Evolutionary conservation across 306 rosid genomes (phyloP), one percentile per base, ranked within the genome.

Genomic region (Prunus mume): DNA sequence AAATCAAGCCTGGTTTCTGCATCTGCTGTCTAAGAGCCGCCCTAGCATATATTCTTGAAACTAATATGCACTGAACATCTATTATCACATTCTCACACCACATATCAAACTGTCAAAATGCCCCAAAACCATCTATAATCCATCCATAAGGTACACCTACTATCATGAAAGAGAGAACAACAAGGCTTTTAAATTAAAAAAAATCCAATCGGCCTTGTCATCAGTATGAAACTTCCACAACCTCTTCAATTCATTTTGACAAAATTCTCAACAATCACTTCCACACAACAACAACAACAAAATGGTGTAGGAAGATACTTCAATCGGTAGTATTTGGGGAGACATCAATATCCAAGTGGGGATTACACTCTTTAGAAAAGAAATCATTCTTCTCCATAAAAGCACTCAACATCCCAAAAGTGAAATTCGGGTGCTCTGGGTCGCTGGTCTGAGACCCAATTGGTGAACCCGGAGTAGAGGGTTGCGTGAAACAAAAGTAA

Each of bases 371-470:
- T 72, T 77, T 87, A 62, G 91, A 88, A 83, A 72, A 83, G 72
- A 93, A 93, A 83, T 88, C 92, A 80, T 87, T 93, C 45, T 61
- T 87, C 75, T 93, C 93, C 9, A 93, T 77, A 17, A 93, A 78
- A 80, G 25, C 73, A 78, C 66, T 88, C 86, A 92, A 55, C 91
- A 84, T 88, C 30, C 78, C 84, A 57, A 57, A 51, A 38, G 86
- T 87, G 57, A 91, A 93, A 52, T 85, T 88, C 1, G 87, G 89
- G 68, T 84, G 65, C 67, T 90, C 86, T 8, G 97, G 96, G 69
- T 90, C 91, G 69, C 88, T 82, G 3, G 52, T 61, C 15, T 74
- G 85, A 81, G 92, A 77, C 75, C 80, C 87, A 41, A 41, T 22
- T 67, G 80, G 69, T 19, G 91, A 83, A 73, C 83, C 91, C 87